A percentile compares a stretch with the other conserved stretches of the same genome.
phyloP scores from a whole-genome alignment of 2,329 filamentous ascomycete genomes.

The Neoascochyta sp. region DNA sequence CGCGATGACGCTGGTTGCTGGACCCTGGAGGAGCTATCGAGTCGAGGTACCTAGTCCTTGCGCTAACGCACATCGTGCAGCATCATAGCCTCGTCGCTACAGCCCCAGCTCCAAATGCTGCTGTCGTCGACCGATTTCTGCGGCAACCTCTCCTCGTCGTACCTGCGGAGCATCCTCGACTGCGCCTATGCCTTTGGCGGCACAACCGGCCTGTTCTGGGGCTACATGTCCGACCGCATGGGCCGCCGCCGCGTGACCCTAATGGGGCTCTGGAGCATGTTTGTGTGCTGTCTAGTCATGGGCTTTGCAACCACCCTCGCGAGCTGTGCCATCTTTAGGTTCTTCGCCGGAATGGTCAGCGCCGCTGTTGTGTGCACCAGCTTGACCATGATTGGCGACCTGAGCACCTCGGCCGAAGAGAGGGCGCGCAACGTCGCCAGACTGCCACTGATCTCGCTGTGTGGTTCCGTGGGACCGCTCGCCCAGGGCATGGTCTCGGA shows the following conservation, averaged over 20 bases:
- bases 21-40: no score
- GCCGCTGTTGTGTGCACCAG: constrained; percentile 45
- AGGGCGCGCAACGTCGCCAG: constrained; percentile 43
- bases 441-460: constrained; percentile 45
- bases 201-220: constrained; percentile 45
- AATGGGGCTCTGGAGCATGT: constrained; percentile 43
- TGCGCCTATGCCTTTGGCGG: constrained; percentile 49
- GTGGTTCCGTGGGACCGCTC: constrained; percentile 46
- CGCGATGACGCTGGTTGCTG: no score
- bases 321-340: constrained; percentile 43
- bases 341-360: constrained; percentile 44
- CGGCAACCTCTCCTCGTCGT: constrained; percentile 44
- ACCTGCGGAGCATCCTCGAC: constrained; percentile 47
- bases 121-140: constrained; percentile 45
- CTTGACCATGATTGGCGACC: constrained; percentile 48
- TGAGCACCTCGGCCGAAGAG: constrained; percentile 36
- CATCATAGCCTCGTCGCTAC: constrained; percentile 49
- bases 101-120: constrained; percentile 47
- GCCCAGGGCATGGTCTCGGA: constrained; percentile 43
- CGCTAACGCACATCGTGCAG: constrained; percentile 19
- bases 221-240: constrained; percentile 43
- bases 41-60: constrained; percentile 4
- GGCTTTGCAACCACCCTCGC: constrained; percentile 45
- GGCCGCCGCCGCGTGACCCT: constrained; percentile 46
- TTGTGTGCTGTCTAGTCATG: constrained; percentile 46